Evolutionary conservation across 371 early-diverging fungal genomes (phyloP), one percentile per base, ranked within the genome.

Genomic region (Saksenaea vasiformis): DNA sequence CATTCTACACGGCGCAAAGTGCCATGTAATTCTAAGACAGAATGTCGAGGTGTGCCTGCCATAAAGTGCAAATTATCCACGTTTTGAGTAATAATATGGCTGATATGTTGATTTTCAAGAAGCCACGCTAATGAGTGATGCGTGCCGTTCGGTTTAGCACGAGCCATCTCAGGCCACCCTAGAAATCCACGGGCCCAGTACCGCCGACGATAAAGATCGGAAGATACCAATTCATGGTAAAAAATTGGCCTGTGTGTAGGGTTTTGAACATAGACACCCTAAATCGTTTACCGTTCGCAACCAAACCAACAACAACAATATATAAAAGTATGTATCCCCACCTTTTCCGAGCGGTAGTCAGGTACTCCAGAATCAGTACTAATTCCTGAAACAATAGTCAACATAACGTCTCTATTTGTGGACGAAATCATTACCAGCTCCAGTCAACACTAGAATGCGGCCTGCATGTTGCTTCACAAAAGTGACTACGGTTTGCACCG

Each of bases 131-230:
- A 56, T 11, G 85, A 76, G 27, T 68, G 58, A 67, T 97, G 97
- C 4, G 90, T 78, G 1, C 72, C 61, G 65, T 96, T 96, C 5
- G 95, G 95, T 24, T 76, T 62, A 1, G 95, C 90, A 10, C 68
- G 62, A 27, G 73, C 60, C 66, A 96, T 88, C 5, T 77, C 84
- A 2, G 85, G 84, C 80, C 87, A 95, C 0, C 97, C 97, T 17
- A 96, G 75, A 68, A 85, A 94, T n/a, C 90, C 90, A 4, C 96
- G 87, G 1, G 92, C 91, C 96, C 97, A 97, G 77, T 97, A 97
- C 5, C 96, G 79, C 62, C 90, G 91, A 1, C 95, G 81, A 44
- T 82, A 85, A 1, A 65, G 60, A 61, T 91, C 89, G 8, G 73
- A 70, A 5, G 79, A 60, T 2, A 86, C 69, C 61, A 94, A 88